Percentiles rank a stretch among this genome's conserved stretches.
phyloP scores from a whole-genome alignment of 306 rosid species.

The Spatholobus suberectus region DNA sequence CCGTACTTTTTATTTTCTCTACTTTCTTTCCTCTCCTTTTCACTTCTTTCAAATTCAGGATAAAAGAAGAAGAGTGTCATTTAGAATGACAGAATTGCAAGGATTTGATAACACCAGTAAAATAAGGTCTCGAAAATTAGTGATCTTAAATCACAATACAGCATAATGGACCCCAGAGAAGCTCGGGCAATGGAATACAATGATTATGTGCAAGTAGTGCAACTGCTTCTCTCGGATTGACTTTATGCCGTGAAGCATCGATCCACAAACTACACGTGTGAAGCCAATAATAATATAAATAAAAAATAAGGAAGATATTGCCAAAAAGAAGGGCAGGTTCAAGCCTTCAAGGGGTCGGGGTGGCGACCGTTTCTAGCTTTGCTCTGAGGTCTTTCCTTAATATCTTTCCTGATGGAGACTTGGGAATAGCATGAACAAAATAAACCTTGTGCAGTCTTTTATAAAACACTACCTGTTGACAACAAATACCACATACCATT shows the following conservation, averaged over 20 bases:
- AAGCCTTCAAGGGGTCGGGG: slow-evolving; percentile 20
- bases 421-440: slow-evolving; percentile 81
- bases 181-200: neutral
- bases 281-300: slow-evolving; percentile 15
- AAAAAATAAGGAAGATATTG: slow-evolving; percentile 38
- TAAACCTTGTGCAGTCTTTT: slow-evolving; percentile 79
- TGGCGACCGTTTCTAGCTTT: slow-evolving; percentile 52
- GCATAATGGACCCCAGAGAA: neutral
- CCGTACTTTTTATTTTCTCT: too few relatives aligned
- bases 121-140: neutral
- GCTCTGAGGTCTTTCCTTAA: slow-evolving; percentile 85
- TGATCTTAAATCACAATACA: slow-evolving; percentile 30
- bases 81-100: too few relatives aligned
- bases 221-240: slow-evolving; percentile 9
- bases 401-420: slow-evolving; percentile 88
- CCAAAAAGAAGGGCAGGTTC: neutral
- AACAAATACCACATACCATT: slow-evolving; percentile 32
- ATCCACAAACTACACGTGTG: neutral
- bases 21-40: too few relatives aligned
- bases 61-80: too few relatives aligned
- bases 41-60: too few relatives aligned
- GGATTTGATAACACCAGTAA: neutral
- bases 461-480: slow-evolving; percentile 81
- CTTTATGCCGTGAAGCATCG: slow-evolving; percentile 5
- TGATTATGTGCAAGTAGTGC: neutral